A percentile compares a stretch with the other conserved stretches of the same genome.
Conservation (phyloP, 2,329 filamentous ascomycete species). For the Xylaria sp. region DNA sequence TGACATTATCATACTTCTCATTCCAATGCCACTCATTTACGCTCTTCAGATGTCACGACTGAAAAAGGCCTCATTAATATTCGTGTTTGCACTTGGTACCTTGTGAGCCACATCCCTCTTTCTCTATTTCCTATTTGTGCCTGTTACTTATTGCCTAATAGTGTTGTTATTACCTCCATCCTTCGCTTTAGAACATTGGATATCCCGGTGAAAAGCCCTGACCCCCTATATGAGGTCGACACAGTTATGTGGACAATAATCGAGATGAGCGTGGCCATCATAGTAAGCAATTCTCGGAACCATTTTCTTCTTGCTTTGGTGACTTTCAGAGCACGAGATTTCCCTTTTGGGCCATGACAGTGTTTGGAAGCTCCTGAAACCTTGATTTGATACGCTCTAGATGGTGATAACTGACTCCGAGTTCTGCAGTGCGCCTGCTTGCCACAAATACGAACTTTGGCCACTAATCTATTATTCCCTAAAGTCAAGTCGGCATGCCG, state of each 20-base stretch:
- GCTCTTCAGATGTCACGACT: constrained; percentile 51
- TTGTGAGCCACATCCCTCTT: constrained; percentile 49
- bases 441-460: constrained; percentile 48
- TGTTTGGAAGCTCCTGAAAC: too few species aligned
- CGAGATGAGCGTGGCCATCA: constrained; percentile 53
- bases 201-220: constrained; percentile 44
- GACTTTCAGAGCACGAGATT: too few species aligned
- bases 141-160: constrained; percentile 21
- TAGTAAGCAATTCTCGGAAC: too few species aligned
- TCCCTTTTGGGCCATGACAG: too few species aligned
- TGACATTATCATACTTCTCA: constrained; percentile 53
- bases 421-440: constrained; percentile 54
- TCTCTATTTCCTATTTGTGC: background rate
- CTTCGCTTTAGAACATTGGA: constrained; percentile 55
- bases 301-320: too few species aligned
- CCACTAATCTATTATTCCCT: constrained; percentile 45
- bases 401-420: too few species aligned
- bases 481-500: constrained; percentile 43
- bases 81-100: constrained; percentile 54
- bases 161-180: constrained; percentile 49
- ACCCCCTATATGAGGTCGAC: constrained; percentile 48
- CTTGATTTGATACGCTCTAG: too few species aligned
- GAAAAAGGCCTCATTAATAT: constrained; percentile 54
- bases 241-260: constrained; percentile 53
- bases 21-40: constrained; percentile 56